Evolutionary conservation across 2,329 filamentous ascomycete species (phyloP).

Genomic region (Pyricularia sp.): DNA sequence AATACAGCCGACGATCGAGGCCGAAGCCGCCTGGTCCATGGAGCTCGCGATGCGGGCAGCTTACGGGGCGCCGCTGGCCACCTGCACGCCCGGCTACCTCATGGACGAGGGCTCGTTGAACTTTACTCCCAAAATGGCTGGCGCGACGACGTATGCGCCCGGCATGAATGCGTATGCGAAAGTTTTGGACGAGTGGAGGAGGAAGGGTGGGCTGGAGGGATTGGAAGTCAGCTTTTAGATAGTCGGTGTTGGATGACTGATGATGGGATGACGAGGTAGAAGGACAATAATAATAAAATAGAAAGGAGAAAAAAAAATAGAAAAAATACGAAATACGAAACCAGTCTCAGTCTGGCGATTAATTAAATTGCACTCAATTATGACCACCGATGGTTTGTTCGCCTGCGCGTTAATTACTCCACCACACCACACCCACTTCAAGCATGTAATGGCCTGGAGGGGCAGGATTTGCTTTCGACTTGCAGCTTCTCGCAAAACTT

Average conservation of each 20-base stretch:
- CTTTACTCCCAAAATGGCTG: not conserved
- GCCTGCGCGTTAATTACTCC: not conserved
- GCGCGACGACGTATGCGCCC: not conserved
- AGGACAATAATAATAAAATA: too few species aligned
- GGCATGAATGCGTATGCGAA: not conserved
- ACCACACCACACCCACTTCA: not conserved
- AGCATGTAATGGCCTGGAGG: too few species aligned
- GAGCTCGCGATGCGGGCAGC: too few species aligned
- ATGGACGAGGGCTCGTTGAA: not conserved
- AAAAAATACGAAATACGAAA: too few species aligned
- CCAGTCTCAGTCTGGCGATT: not conserved
- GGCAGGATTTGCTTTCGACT: too few species aligned
- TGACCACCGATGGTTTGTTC: not conserved
- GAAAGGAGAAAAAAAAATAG: too few species aligned
- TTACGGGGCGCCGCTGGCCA: not conserved
- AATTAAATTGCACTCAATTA: not conserved
- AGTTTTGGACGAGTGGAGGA: not conserved
- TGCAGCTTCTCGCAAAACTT: too few species aligned
- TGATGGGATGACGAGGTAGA: too few species aligned
- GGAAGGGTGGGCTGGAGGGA: not conserved
- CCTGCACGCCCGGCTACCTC: not conserved
- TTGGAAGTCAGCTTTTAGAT: not conserved
- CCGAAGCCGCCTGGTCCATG: too few species aligned
- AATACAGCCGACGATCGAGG: too few species aligned
- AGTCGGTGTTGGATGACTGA: too few species aligned